Evolutionary conservation across 1,284 basidiomycete genomes (phyloP), one percentile per base, ranked within the genome.

Genomic region (Cryptococcus sp.): DNA sequence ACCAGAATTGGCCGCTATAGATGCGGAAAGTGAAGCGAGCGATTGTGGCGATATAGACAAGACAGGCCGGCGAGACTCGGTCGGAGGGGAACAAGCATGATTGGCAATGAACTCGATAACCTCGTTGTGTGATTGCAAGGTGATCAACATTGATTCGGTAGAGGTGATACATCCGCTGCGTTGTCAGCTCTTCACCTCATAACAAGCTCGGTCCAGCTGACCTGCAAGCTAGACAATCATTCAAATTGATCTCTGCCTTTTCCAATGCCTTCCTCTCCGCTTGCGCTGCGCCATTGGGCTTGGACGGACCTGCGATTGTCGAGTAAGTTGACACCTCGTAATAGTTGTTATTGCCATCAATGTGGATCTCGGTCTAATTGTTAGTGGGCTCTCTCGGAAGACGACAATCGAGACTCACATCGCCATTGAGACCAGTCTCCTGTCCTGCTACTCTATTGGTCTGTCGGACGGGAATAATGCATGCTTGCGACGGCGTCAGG

Each of bases 71-170:
- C 81, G 83, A 16, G 59, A 49, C 23, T 54, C 57, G 21, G 64
- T 82, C 77, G 47, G 64, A 69, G 66, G 40, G 69, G 52, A 71
- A 61, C 76, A 66, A 1, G 80, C 74, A 60, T 77, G 72, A 40
- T 79, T 73, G 19, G 46, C 31, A 22, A 96, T 80, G 62, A 88
- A 86, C 47, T 81, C 81, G 41, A 92, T 81, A 1, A 98, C 89
- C 73, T 98, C 92, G 22, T 84, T 83, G 68, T 97, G 92, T 14
- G 90, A 94, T 75, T 98, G 96, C 55, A 96, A 82, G n/a, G 91
- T 92, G 70, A 98, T 96, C 53, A 98, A 82, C 34, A 98, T 86
- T 13, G 90, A 94, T 79, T 98, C 94, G 32, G 94, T 94, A 45
- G 92, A 96, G 1, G 94, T 98, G 65, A 98, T 98, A 68, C 94